Evolutionary conservation across 371 early-diverging fungal species (phyloP), one percentile per base, ranked within the genome.

Genomic region (Ecytonucleospora hepatopenaei): DNA sequence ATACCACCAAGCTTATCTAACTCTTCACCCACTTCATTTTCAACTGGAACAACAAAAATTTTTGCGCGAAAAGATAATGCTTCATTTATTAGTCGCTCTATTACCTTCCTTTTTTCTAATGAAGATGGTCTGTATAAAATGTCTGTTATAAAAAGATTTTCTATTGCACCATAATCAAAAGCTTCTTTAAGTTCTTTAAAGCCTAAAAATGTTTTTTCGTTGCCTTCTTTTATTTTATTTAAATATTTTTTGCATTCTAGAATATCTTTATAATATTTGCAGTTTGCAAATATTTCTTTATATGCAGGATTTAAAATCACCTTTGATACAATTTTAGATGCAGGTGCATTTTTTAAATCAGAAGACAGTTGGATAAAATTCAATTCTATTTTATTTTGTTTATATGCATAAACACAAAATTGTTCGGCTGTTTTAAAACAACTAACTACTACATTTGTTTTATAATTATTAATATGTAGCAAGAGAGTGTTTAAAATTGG

Each of bases 91-190:
- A 78, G 53, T 23, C 48, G 21, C 28, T 75, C 76, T 40, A 69
- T 58, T 48, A 54, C 40, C 40, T 58, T 62, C 48, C 78, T 65
- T 47, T 71, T 62, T 49, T 71, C 69, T 28, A 78, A 49, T 19
- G n/a, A 21, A 16, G 47, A 33, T 46, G 75, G 71, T 48, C 63
- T 67, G 35, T 69, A 65, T 8, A 67, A n/a, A n/a, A 64, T 57
- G 56, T 75, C 71, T 5, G 69, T 68, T 19, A 80, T 27, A 55
- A 80, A 68, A 0, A 80, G 63, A 21, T 33, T 68, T 28, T 73
- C 66, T 40, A 76, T 24, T 1, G 78, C 74, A 31, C 70, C 78
- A 55, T 76, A 72, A 26, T 80, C 78, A 46, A 74, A 31, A 26
- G 73, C 72, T 32, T 73, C 76, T 23, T 48, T 26, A 15, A 71